Conservation (phyloP, 192 early-diverging fungal genomes). For the Chytriomyces sp. region DNA sequence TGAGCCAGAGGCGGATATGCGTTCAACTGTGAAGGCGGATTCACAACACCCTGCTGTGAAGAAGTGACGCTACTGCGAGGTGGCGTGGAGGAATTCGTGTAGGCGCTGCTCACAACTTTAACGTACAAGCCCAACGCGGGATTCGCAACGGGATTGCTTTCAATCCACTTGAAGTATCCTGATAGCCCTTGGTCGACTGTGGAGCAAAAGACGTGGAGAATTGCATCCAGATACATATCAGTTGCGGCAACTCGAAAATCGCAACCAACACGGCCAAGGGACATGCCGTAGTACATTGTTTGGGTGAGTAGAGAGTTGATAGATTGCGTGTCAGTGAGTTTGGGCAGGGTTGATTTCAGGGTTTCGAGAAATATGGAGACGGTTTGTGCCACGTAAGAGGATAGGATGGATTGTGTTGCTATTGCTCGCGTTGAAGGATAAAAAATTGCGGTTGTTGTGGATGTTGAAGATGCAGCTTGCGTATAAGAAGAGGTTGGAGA, state of each 20-base stretch:
- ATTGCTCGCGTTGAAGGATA: slow-evolving; percentile 17
- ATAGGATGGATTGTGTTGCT: slow-evolving; percentile 58
- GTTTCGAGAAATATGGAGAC: slow-evolving; percentile 49
- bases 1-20: slow-evolving; percentile 69
- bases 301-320: slow-evolving; percentile 63
- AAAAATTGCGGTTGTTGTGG: slow-evolving; percentile 34
- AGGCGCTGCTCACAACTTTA: slow-evolving; percentile 4
- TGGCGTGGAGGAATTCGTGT: background rate
- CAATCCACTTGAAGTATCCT: slow-evolving; percentile 50
- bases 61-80: background rate
- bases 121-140: slow-evolving; percentile 23
- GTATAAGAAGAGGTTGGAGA: background rate
- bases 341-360: slow-evolving; percentile 54
- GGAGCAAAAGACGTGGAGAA: slow-evolving; percentile 58
- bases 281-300: slow-evolving; percentile 82
- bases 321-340: slow-evolving; percentile 62
- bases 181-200: slow-evolving; percentile 55
- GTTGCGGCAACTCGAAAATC: slow-evolving; percentile 73
- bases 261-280: slow-evolving; percentile 75
- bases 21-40: slow-evolving; percentile 60
- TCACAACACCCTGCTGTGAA: slow-evolving; percentile 34
- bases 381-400: slow-evolving; percentile 67
- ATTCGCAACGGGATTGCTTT: background rate
- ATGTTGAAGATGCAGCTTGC: slow-evolving; percentile 3
- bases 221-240: slow-evolving; percentile 65